Base-by-base conservation (phyloP, 2,329 filamentous ascomycete species). In the Fusarium transvaalense region DNA sequence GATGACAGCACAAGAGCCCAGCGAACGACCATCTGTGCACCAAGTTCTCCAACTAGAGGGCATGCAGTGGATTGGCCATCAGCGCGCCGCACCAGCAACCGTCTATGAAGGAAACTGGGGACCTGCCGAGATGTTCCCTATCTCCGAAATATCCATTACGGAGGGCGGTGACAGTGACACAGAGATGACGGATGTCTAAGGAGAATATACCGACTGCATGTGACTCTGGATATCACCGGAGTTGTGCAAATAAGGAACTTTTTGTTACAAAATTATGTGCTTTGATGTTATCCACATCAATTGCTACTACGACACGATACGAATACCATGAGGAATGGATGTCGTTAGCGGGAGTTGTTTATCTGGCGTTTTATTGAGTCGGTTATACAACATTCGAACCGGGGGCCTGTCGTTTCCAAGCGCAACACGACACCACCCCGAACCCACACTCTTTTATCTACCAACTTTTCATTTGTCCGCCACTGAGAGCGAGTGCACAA, bases 71-170 rank as follows among this genome's bases (percentile, higher is more conserved):
- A 91, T 97, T 32, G 87, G 89, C 56, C 82, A 84, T 51, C 89
- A 94, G 66, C 89, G 94, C 56, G 89, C 91, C 56, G 92, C 94
- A 13, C 92, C 94, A 43, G 96, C 96, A n/a, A 97, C 94, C 0
- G 90, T 99, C 54, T 99, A 92, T 73, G 96, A 99, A 81, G 96
- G 96, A 66, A 96, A 93, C 77, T 99, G 94, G 92, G 96, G 96
- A 6, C 95, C 95, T 32, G 90, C 82, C n/a, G 84, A 86, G 53
- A 78, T 84, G 50, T 76, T 82, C 32, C 72, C 78, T 7, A 78
- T 80, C 21, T 78, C 79, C 9, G 77, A 78, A 9, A 78, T 80
- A n/a, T 78, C 78, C 8, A 77, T 79, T 37, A 73, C 76, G 6
- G 61, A 65, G 41, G 67, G 67, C 14, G 66, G 66, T n/a, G 79